Evolutionary conservation across 1,284 basidiomycete genomes (phyloP), one percentile per base, ranked within the genome.

Genomic region (Malassezia restricta): DNA sequence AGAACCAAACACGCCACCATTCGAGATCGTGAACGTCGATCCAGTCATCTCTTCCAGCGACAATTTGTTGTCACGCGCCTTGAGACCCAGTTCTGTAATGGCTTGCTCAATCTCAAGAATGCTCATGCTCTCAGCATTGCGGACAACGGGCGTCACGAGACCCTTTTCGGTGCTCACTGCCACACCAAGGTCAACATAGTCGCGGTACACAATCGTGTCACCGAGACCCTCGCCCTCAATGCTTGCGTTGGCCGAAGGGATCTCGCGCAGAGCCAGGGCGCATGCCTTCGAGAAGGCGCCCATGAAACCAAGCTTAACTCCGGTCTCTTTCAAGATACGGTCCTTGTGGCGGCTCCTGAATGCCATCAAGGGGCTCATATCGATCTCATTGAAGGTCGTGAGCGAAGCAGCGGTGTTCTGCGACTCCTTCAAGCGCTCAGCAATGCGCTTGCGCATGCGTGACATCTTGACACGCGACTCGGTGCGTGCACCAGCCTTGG

Each of bases 331-430:
- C 51, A 91, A 79, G 45, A 96, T 79, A 51, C 82, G 79, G 64
- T 96, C 90, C 80, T 98, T 98, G 83, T 92, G 92, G 71, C 86
- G 83, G 73, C 84, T 83, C 66, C 94, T 85, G 83, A 98, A 84
- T 48, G 86, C 84, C 79, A 96, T 87, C 58, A 96, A 77, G 42
- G 84, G 84, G 41, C 87, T 90, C 92, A 98, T 98, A 79, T 98
- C 92, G 73, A 98, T 89, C 78, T 98, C 92, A 78, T 98, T 96
- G 81, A 98, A 98, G 40, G 92, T 98, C 47, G 94, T 98, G 61
- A 98, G 77, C 54, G 89, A 90, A 42, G 92, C 92, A 8, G 92
- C 94, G 11, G 89, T 82, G 76, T 96, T 96, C 76, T 98, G 92
- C 39, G 91, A 94, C 75, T 95, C 86, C 79, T 98, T 98, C 73